These are phyloP conservation scores for Phytophthora podocarpi DNA, from an alignment of 352 stramenopile species.

Conservation along the genomic window DNA sequence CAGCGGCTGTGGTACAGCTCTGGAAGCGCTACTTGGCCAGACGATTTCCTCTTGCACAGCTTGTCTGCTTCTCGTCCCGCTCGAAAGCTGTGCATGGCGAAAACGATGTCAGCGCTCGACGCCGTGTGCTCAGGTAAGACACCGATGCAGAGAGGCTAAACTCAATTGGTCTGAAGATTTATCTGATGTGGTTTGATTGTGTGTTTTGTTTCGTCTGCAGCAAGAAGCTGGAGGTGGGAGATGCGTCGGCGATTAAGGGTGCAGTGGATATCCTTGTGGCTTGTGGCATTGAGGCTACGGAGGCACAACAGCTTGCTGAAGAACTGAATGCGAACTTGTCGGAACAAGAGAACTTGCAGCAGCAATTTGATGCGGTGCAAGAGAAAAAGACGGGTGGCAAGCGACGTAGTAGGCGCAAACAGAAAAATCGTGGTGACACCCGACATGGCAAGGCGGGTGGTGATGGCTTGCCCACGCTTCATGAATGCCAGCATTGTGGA, in stretches of 20 bases:
- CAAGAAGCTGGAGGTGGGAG: slow-evolving; percentile 82
- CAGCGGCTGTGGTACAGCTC: slow-evolving; percentile 54
- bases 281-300: slow-evolving; percentile 57
- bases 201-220: slow-evolving; percentile 19
- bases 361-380: slow-evolving; percentile 32
- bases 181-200: neutral
- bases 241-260: slow-evolving; percentile 64
- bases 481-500: slow-evolving; percentile 77
- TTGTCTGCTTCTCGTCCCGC: slow-evolving; percentile 81
- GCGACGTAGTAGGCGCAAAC: slow-evolving; percentile 59
- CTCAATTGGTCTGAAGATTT: neutral
- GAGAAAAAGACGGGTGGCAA: slow-evolving; percentile 48
- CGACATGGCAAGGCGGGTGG: slow-evolving; percentile 14
- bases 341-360: slow-evolving; percentile 42
- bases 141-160: neutral
- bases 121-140: slow-evolving; percentile 67
- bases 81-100: slow-evolving; percentile 73
- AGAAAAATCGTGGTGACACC: slow-evolving; percentile 49
- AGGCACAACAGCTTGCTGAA: slow-evolving; percentile 65
- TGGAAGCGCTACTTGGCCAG: slow-evolving; percentile 72
- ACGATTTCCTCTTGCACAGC: slow-evolving; percentile 67
- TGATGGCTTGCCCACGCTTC: slow-evolving; percentile 3
- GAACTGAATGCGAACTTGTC: slow-evolving; percentile 56
- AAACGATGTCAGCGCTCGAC: slow-evolving; percentile 66
- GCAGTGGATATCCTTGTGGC: slow-evolving; percentile 72